These are phyloP conservation scores for Eucalyptus cloeziana DNA, from an alignment of 345 rosid species.

Conservation along the genomic window DNA sequence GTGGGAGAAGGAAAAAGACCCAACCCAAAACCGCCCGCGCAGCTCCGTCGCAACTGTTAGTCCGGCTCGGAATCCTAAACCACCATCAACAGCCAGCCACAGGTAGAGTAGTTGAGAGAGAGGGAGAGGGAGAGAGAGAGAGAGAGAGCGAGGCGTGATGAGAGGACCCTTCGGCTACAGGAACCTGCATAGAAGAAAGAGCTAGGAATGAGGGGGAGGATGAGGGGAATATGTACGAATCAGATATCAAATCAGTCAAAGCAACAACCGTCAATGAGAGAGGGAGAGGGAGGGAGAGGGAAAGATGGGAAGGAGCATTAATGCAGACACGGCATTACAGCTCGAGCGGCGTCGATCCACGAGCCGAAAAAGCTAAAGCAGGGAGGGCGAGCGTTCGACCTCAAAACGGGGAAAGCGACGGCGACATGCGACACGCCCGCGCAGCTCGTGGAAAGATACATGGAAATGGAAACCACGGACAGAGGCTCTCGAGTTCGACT, in stretches of 20 bases:
- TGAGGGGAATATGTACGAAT: not conserved
- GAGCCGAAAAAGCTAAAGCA: not conserved
- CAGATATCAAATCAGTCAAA: not conserved
- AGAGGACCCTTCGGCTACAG: not conserved
- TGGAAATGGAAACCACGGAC: not conserved
- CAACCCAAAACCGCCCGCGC: not conserved
- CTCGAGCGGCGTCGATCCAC: not conserved
- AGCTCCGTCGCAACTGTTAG: not conserved
- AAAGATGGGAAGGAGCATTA: not conserved
- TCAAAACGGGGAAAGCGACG: not conserved
- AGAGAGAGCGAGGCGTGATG: not conserved
- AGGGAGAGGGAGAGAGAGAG: not conserved
- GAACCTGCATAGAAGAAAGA: not conserved
- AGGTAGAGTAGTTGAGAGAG: not conserved
- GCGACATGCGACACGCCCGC: not conserved
- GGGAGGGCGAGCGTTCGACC: not conserved
- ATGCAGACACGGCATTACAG: not conserved
- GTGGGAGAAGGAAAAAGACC: not conserved
- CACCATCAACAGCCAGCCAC: not conserved
- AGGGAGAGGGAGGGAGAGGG: not conserved
- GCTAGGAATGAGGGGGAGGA: not conserved
- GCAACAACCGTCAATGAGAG: not conserved
- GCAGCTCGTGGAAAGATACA: not conserved
- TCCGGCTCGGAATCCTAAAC: not conserved
- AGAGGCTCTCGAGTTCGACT: not conserved